phyloP scores from a whole-genome alignment of 768 basidiomycete species.

The Trametes gibbosa region DNA sequence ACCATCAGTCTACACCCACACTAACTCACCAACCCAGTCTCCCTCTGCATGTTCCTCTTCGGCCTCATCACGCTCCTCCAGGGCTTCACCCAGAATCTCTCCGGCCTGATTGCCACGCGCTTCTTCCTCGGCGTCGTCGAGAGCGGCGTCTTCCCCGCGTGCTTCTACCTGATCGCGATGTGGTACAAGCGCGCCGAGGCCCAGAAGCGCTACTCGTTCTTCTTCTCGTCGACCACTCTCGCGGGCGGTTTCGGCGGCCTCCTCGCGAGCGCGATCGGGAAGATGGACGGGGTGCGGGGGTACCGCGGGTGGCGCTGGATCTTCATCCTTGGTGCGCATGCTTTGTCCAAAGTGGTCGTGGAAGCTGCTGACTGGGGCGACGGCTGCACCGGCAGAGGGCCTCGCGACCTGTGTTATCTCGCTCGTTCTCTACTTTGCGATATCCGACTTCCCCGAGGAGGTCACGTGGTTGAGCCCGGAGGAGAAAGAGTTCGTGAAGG shows the following conservation, averaged over 20 bases:
- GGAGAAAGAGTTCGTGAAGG: conserved; percentile 31
- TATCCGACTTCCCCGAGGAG: conserved; percentile 34
- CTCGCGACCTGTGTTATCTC: conserved; percentile 35
- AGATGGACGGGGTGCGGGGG: conserved; percentile 32
- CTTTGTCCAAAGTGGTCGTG: background rate
- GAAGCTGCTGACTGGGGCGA: background rate
- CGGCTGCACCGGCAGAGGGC: conserved; percentile 34
- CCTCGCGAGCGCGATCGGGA: conserved; percentile 32
- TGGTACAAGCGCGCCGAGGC: conserved; percentile 39
- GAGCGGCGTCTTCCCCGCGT: conserved; percentile 31
- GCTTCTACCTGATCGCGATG: conserved; percentile 33
- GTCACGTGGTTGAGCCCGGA: conserved; percentile 33
- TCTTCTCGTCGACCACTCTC: conserved; percentile 39
- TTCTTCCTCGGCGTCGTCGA: conserved; percentile 37
- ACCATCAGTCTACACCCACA: no score
- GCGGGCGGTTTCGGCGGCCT: conserved; percentile 39
- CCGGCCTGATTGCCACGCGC: conserved; percentile 37
- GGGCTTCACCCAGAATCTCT: conserved; percentile 31
- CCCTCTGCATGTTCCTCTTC: conserved; percentile 36
- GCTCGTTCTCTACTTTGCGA: conserved; percentile 31
- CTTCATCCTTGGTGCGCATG: conserved; percentile 30
- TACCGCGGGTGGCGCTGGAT: conserved; percentile 34
- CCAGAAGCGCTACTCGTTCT: conserved; percentile 35
- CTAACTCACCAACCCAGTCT: conserved; percentile 23
- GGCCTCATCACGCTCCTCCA: conserved; percentile 36